These are phyloP conservation scores for Wallacemonas rigidus DNA, from an alignment of 208 protist genomes.

Conservation along the genomic window DNA sequence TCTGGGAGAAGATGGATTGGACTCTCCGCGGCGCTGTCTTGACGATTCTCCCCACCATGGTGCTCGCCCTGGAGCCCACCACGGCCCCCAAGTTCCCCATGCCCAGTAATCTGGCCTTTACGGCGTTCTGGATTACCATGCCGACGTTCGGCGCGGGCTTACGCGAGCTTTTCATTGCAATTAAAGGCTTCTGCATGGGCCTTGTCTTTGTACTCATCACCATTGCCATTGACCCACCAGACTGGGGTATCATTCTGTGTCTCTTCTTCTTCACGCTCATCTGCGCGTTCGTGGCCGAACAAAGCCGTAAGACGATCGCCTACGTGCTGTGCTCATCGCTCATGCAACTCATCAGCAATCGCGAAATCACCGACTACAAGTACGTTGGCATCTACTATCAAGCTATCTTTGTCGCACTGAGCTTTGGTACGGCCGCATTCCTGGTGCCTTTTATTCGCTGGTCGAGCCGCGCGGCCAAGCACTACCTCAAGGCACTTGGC, in stretches of 20 bases:
- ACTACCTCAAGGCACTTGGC: conserved; percentile 76
- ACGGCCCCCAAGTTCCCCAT: conserved; percentile 55
- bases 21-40: conserved; percentile 79
- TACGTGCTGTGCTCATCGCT: conserved; percentile 81
- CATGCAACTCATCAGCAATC: conserved; percentile 77
- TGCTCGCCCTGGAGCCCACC: conserved; percentile 78
- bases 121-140: conserved; percentile 90
- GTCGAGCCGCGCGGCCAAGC: conserved; percentile 77
- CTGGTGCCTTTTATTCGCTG: conserved; percentile 87
- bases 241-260: conserved; percentile 72
- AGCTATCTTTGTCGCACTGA: conserved; percentile 70
- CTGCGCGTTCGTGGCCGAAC: conserved; percentile 80
- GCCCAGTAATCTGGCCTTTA: conserved; percentile 77
- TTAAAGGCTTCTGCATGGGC: conserved; percentile 85
- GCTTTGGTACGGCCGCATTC: conserved; percentile 78
- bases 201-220: conserved; percentile 70
- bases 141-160: conserved; percentile 86
- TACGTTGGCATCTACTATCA: conserved; percentile 80
- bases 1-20: conserved; percentile 92
- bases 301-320: conserved; percentile 89
- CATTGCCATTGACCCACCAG: conserved; percentile 53
- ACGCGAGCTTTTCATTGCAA: conserved; percentile 68
- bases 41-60: conserved; percentile 86
- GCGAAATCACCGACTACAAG: conserved; percentile 43
- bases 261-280: conserved; percentile 81